Percentiles rank a stretch among this genome's conserved stretches.
These are phyloP conservation scores for Gonium pectorale DNA, from an alignment of 139 green algal genomes.

Conservation along the genomic window DNA sequence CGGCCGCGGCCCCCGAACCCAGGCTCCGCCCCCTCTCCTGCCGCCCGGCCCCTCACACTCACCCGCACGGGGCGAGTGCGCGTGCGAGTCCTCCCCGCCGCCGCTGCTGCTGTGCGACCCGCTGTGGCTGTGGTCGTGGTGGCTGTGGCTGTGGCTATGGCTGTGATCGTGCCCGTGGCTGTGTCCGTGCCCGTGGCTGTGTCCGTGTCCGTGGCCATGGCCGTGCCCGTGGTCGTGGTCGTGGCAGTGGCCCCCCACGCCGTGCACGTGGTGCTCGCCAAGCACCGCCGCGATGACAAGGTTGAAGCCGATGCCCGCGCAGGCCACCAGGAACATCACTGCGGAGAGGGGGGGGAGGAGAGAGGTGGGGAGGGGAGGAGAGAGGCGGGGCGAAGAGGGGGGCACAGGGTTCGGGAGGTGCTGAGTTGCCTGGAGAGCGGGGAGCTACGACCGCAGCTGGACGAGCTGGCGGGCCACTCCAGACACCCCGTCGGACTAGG, in stretches of 20 bases:
- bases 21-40: too few species aligned
- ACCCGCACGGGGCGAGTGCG: too few species aligned
- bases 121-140: neutral
- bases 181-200: neutral
- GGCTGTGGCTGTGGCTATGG: constrained; percentile 3
- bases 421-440: too few species aligned
- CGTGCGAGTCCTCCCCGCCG: too few species aligned
- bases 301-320: constrained; percentile 88
- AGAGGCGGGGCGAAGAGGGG: too few species aligned
- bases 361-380: too few species aligned
- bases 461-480: too few species aligned
- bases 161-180: neutral
- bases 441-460: too few species aligned
- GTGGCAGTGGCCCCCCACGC: constrained; percentile 22
- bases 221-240: constrained; percentile 49
- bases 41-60: too few species aligned
- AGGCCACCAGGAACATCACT: constrained; percentile 92
- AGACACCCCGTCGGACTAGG: too few species aligned
- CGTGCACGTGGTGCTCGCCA: constrained; percentile 65
- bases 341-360: neutral
- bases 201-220: constrained; percentile 10
- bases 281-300: constrained; percentile 76
- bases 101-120: neutral
- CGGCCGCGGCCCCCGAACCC: too few species aligned
- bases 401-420: too few species aligned